These are phyloP conservation scores for Cornus controversa DNA, from an alignment of 148 eudicot species.

Conservation along the genomic window DNA sequence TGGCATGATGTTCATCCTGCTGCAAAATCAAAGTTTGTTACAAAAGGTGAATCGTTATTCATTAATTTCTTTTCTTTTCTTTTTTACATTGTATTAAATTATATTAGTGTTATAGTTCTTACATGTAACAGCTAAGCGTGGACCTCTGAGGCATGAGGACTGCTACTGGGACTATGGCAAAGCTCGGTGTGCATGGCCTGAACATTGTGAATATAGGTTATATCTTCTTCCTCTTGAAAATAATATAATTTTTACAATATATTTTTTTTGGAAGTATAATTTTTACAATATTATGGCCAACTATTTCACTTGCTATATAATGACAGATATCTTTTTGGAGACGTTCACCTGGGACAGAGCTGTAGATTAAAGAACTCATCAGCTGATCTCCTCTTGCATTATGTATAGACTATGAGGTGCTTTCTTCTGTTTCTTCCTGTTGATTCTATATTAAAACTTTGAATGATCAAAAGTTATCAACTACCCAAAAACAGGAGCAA, in stretches of 20 bases:
- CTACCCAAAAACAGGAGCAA: background rate
- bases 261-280: too few relatives aligned
- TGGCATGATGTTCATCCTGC: conserved; percentile 97
- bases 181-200: conserved; percentile 97
- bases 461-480: background rate
- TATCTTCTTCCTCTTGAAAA: conserved; percentile 11
- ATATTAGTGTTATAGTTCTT: background rate
- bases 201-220: conserved; percentile 92
- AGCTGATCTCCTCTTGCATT: conserved; percentile 63
- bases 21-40: conserved; percentile 72
- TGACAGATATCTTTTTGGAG: conserved; percentile 85
- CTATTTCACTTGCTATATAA: conserved; percentile 8
- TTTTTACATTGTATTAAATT: conserved; percentile 4
- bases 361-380: conserved; percentile 80
- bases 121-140: conserved; percentile 61
- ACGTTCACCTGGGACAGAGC: conserved; percentile 97
- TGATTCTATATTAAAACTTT: background rate
- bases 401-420: conserved; percentile 41
- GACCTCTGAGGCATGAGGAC: conserved; percentile 90
- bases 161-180: conserved; percentile 98
- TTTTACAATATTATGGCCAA: background rate
- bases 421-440: background rate
- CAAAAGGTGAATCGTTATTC: conserved; percentile 52
- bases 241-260: conserved; percentile 4
- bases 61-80: conserved; percentile 1